Conservation (phyloP, 2,329 filamentous ascomycete species). For the Paradendryphiella salina region DNA sequence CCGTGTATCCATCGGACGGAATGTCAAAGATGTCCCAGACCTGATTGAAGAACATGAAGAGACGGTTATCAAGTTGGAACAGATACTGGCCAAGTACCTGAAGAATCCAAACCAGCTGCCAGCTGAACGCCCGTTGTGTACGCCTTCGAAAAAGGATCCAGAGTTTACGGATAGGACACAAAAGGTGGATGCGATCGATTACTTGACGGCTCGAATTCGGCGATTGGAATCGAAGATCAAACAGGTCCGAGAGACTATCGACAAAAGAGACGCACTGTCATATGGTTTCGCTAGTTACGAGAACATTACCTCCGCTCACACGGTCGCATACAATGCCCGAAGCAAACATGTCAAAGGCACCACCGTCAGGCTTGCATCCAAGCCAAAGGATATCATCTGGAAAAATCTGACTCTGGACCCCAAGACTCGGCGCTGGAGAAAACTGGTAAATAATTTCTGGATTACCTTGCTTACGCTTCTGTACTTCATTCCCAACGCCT, state of each 20-base stretch:
- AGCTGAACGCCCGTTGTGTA: constrained; percentile 73
- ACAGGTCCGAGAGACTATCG: constrained; percentile 77
- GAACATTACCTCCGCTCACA: constrained; percentile 83
- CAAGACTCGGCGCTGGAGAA: constrained; percentile 69
- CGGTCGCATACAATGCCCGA: constrained; percentile 78
- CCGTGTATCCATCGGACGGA: constrained; percentile 80
- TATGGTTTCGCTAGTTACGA: constrained; percentile 96
- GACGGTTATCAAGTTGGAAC: constrained; percentile 79
- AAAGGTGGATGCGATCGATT: constrained; percentile 93
- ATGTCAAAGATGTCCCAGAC: constrained; percentile 85
- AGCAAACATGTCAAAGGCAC: constrained; percentile 80
- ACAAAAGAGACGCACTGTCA: constrained; percentile 83
- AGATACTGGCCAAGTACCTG: constrained; percentile 83
- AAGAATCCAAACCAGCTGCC: constrained; percentile 84
- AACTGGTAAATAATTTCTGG: constrained; percentile 82
- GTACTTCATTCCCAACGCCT: constrained; percentile 89
- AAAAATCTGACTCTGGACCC: constrained; percentile 80
- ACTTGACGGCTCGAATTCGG: constrained; percentile 81
- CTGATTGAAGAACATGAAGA: constrained; percentile 83
- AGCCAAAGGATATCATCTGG: constrained; percentile 94
- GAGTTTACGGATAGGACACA: constrained; percentile 65
- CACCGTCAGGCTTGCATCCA: constrained; percentile 76
- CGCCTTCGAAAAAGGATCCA: constrained; percentile 74
- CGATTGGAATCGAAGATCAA: constrained; percentile 82
- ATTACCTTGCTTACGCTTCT: constrained; percentile 76